These are phyloP conservation scores for Nannochloris sp. DNA, from an alignment of 139 green algal species.

Conservation along the genomic window DNA sequence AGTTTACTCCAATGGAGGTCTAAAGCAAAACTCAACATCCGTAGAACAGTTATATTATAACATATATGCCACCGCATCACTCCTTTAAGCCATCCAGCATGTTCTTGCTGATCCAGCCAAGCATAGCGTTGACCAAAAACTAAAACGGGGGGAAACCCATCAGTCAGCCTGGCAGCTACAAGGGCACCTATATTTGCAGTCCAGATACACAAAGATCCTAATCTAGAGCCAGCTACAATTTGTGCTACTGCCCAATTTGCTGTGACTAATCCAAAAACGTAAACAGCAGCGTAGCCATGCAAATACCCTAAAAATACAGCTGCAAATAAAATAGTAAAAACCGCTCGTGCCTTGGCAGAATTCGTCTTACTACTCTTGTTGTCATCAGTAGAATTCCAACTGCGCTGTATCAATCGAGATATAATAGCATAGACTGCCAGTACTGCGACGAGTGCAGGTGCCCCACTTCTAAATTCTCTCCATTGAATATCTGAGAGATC, in stretches of 20 bases:
- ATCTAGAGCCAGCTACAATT: slow-evolving; percentile 5
- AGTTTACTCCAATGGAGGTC: slow-evolving; percentile 64
- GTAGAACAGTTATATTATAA: slow-evolving; percentile 81
- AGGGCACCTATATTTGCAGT: slow-evolving; percentile 33
- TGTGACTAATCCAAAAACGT: slow-evolving; percentile 21
- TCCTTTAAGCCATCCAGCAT: no score
- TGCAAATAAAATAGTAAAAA: slow-evolving; percentile 13
- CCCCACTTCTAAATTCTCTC: slow-evolving; percentile 49
- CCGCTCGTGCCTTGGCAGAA: background rate
- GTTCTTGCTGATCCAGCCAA: slow-evolving; percentile 49
- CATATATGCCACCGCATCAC: slow-evolving; percentile 80
- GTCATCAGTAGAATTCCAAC: no score
- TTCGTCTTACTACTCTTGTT: no score
- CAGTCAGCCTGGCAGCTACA: slow-evolving; percentile 30
- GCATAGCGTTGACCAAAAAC: slow-evolving; percentile 2
- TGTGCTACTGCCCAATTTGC: slow-evolving; percentile 26
- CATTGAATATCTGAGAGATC: slow-evolving; percentile 80
- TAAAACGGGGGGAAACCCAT: slow-evolving; percentile 26
- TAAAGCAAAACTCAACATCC: slow-evolving; percentile 73
- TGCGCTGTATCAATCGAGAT: slow-evolving; percentile 21
- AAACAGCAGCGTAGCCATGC: slow-evolving; percentile 37
- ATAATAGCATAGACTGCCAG: slow-evolving; percentile 17
- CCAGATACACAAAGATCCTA: slow-evolving; percentile 39
- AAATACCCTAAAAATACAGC: slow-evolving; percentile 25
- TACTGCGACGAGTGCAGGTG: slow-evolving; percentile 35